Evolutionary conservation across 768 basidiomycete genomes (phyloP).

Genomic region (Termitomyces sp.): DNA sequence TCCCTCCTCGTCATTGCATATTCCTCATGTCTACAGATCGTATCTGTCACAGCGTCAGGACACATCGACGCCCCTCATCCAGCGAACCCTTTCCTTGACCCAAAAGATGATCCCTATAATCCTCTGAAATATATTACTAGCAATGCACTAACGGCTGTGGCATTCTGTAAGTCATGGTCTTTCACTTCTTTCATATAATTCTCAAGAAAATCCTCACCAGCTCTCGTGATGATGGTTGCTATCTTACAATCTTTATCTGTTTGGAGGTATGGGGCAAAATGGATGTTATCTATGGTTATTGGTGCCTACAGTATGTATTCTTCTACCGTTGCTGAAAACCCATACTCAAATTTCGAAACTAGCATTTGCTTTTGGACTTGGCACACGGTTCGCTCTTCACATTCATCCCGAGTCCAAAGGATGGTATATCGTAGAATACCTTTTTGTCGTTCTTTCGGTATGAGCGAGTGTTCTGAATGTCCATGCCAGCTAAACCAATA

Average conservation of each 20-base stretch:
- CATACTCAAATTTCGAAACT: neutral
- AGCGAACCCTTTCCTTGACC: constrained; percentile 40
- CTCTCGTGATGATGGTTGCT: constrained; percentile 33
- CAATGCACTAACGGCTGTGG: constrained; percentile 44
- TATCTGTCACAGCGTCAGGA: constrained; percentile 11
- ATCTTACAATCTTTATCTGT: constrained; percentile 38
- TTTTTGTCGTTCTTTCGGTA: constrained; percentile 57
- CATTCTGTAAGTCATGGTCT: constrained; percentile 32
- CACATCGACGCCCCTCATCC: constrained; percentile 20
- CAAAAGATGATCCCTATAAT: constrained; percentile 46
- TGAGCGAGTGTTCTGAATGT: constrained; percentile 10
- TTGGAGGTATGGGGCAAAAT: constrained; percentile 41
- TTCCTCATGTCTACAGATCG: constrained; percentile 1
- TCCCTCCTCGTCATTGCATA: neutral
- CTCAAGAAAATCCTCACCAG: constrained; percentile 9
- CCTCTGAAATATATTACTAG: constrained; percentile 51
- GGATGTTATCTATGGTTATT: constrained; percentile 57
- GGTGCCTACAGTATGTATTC: constrained; percentile 46
- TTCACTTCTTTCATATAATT: neutral
- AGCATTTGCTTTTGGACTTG: constrained; percentile 57
- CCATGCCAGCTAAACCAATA: neutral
- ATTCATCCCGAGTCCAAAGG: constrained; percentile 43
- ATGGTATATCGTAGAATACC: constrained; percentile 50
- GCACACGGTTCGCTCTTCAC: constrained; percentile 50
- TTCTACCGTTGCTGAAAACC: too few species aligned